Evolutionary conservation across 352 stramenopile genomes (phyloP).

Genomic region (Phytophthora tentaculata): DNA sequence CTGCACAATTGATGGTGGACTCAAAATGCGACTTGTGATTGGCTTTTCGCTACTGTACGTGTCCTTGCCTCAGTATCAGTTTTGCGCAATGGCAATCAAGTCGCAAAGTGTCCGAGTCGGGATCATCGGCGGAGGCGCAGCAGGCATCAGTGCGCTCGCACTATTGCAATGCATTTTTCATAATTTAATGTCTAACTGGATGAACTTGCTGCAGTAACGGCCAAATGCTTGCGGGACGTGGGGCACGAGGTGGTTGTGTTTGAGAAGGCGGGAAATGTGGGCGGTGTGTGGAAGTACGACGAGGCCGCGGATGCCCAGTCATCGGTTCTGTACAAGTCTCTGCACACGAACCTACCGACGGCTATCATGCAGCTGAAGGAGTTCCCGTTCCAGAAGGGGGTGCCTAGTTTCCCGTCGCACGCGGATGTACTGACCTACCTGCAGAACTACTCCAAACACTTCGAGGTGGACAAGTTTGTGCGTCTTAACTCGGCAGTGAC

Average conservation of each 20-base stretch:
- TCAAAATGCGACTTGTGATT: neutral
- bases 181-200: neutral
- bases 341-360: constrained; percentile 83
- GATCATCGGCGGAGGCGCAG: constrained; percentile 74
- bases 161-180: neutral
- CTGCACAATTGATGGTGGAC: neutral
- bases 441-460: constrained; percentile 68
- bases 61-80: constrained; percentile 11
- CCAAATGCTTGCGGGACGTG: constrained; percentile 68
- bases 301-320: constrained; percentile 48
- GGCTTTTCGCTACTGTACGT: constrained; percentile 15
- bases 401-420: constrained; percentile 69
- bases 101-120: constrained; percentile 50
- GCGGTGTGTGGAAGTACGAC: constrained; percentile 85
- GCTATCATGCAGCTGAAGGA: constrained; percentile 81
- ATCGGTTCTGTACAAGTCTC: constrained; percentile 78
- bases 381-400: constrained; percentile 63
- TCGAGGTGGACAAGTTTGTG: constrained; percentile 52
- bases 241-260: constrained; percentile 78
- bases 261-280: constrained; percentile 65
- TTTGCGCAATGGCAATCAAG: constrained; percentile 23
- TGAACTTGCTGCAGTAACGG: constrained; percentile 60
- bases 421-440: constrained; percentile 70
- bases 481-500: constrained; percentile 62
- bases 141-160: constrained; percentile 72